Conservation (phyloP, 23 red algal genomes). For the Gracilaria gracilis region DNA sequence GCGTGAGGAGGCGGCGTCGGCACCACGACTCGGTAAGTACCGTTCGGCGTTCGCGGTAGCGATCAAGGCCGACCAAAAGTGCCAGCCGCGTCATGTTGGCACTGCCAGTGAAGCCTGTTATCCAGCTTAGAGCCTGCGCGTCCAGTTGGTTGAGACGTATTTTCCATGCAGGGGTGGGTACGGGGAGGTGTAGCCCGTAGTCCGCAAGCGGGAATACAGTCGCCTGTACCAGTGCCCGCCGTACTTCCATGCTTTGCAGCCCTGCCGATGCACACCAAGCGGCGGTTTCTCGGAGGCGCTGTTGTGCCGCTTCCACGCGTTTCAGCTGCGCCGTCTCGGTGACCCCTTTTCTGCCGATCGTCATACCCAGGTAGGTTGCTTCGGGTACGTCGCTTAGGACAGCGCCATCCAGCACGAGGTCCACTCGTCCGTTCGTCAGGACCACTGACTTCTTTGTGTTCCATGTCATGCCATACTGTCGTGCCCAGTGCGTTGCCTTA, state of each 20-base stretch:
- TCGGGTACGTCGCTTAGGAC: neutral
- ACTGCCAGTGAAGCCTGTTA: too few species aligned
- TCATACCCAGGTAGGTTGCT: conserved; percentile 1
- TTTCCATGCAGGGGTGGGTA: neutral
- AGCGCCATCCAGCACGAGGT: neutral
- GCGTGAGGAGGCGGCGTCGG: too few species aligned
- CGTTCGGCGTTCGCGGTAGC: too few species aligned
- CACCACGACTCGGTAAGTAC: too few species aligned
- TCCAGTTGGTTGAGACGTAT: too few species aligned
- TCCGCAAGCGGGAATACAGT: neutral
- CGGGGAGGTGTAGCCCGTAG: neutral
- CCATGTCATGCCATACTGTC: neutral
- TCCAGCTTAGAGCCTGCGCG: too few species aligned
- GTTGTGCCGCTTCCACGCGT: neutral
- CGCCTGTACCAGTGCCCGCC: neutral
- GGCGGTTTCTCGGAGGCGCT: neutral
- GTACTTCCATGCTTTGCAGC: conserved; percentile 13
- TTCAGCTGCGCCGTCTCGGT: neutral
- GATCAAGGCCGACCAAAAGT: too few species aligned
- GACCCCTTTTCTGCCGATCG: neutral
- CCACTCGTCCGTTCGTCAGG: neutral
- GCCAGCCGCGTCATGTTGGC: too few species aligned
- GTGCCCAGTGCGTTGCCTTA: neutral
- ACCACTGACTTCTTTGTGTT: conserved; percentile 5
- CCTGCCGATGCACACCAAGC: neutral